A percentile compares a stretch with the other conserved stretches of the same genome.
Conservation (phyloP, 2,329 filamentous ascomycete genomes). For the Stenocarpella maydis region DNA sequence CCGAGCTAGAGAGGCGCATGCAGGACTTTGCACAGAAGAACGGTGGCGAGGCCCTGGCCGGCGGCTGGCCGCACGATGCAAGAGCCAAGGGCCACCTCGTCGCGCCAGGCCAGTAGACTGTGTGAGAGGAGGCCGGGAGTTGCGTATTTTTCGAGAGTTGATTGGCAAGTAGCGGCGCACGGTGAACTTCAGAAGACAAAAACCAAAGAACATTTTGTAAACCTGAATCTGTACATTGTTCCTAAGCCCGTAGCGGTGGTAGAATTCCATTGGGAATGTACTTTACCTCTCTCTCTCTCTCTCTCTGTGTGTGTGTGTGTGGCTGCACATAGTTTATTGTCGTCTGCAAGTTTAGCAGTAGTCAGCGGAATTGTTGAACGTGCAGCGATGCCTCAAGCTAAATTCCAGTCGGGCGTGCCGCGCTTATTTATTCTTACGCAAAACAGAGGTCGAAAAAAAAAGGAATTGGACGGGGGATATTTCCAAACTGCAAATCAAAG, state of each 20-base stretch:
- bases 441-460: too few species aligned
- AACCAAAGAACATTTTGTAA: slow-evolving; percentile 10
- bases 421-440: too few species aligned
- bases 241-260: neutral
- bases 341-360: neutral
- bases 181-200: slow-evolving; percentile 2
- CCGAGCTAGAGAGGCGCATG: slow-evolving; percentile 93
- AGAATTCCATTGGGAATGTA: slow-evolving; percentile 1
- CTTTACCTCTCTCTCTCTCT: too few species aligned
- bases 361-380: neutral
- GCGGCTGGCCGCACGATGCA: slow-evolving; percentile 84
- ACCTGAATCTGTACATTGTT: slow-evolving; percentile 15
- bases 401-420: too few species aligned
- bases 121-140: neutral
- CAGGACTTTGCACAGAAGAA: slow-evolving; percentile 76
- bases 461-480: too few species aligned
- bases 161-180: slow-evolving; percentile 5
- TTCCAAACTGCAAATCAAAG: too few species aligned
- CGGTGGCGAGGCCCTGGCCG: slow-evolving; percentile 79
- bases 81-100: slow-evolving; percentile 82
- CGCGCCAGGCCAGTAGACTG: slow-evolving; percentile 83
- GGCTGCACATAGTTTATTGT: neutral
- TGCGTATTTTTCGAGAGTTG: neutral
- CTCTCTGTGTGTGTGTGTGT: neutral
- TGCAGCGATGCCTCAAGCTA: neutral